Evolutionary conservation across 176 grass and related monocot genomes (phyloP).

Genomic region (Oryza meyeriana): DNA sequence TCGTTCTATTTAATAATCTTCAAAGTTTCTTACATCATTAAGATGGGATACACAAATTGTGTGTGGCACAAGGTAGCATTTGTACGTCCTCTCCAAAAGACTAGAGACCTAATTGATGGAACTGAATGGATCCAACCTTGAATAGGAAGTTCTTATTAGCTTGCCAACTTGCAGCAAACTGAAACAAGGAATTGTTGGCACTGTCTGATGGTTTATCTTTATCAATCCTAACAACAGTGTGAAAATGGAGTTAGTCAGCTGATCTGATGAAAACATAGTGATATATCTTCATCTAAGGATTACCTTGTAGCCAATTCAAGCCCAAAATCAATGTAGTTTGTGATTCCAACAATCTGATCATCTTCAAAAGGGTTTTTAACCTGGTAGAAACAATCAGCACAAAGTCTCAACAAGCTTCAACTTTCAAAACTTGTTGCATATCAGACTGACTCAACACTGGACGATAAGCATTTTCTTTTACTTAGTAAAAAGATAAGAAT

Average conservation of each 20-base stretch:
- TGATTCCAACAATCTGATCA: constrained; percentile 91
- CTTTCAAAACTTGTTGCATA: background rate
- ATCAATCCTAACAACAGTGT: constrained; percentile 51
- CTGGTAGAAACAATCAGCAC: constrained; percentile 29
- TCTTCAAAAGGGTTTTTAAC: constrained; percentile 94
- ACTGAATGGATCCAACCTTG: constrained; percentile 50
- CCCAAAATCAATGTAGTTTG: constrained; percentile 94
- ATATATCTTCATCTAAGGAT: constrained; percentile 5
- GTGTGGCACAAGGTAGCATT: background rate
- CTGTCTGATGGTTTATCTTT: constrained; percentile 45
- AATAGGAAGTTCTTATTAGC: constrained; percentile 94
- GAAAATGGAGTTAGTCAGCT: constrained; percentile 9
- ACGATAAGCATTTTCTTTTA: background rate
- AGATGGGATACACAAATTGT: background rate
- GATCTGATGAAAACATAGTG: constrained; percentile 5
- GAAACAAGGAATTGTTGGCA: constrained; percentile 55
- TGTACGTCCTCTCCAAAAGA: background rate
- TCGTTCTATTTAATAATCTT: background rate
- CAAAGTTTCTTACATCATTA: background rate
- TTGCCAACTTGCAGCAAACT: constrained; percentile 94
- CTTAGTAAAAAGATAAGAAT: background rate
- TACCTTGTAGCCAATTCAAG: constrained; percentile 84
- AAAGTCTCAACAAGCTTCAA: constrained; percentile 25
- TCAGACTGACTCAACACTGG: background rate
- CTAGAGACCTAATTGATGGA: background rate